phyloP scores from a whole-genome alignment of 495 filamentous ascomycete species.

The Coniosporium apollinis region DNA sequence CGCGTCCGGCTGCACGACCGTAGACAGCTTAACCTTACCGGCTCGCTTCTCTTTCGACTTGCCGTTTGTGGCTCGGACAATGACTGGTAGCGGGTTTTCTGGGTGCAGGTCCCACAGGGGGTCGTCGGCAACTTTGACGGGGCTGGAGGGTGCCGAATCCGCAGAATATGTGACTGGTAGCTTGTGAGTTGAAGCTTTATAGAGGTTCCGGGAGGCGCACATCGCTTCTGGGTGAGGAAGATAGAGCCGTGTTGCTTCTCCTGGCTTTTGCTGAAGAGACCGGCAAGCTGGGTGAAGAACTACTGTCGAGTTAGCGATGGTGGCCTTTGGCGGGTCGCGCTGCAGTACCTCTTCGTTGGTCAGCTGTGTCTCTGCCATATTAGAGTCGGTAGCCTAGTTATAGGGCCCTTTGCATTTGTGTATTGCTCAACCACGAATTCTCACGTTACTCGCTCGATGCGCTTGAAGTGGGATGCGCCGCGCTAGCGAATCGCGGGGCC shows the following conservation, averaged over 20 bases:
- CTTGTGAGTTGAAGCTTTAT: neutral
- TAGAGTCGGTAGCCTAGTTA: no score
- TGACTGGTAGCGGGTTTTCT: constrained; percentile 43
- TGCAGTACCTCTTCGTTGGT: constrained; percentile 55
- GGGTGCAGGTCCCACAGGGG: constrained; percentile 38
- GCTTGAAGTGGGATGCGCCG: no score
- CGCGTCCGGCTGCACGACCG: constrained; percentile 56
- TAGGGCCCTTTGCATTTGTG: no score
- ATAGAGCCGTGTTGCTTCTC: constrained; percentile 59
- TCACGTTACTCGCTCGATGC: no score
- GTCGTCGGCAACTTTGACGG: constrained; percentile 20
- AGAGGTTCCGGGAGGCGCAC: constrained; percentile 23
- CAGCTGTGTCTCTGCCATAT: constrained; percentile 39
- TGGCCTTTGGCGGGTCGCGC: neutral
- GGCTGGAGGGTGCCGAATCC: constrained; percentile 4
- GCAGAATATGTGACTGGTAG: constrained; percentile 14
- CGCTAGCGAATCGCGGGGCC: constrained; percentile 1
- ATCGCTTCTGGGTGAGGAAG: constrained; percentile 71
- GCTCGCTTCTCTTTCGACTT: constrained; percentile 35
- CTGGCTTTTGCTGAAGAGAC: constrained; percentile 54
- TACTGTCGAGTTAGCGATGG: constrained; percentile 23
- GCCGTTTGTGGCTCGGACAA: constrained; percentile 75
- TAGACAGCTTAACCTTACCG: constrained; percentile 64
- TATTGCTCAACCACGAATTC: no score
- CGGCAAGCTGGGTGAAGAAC: constrained; percentile 72